Evolutionary conservation across 2,329 filamentous ascomycete species (phyloP).

Genomic region (Botrytis deweyae): DNA sequence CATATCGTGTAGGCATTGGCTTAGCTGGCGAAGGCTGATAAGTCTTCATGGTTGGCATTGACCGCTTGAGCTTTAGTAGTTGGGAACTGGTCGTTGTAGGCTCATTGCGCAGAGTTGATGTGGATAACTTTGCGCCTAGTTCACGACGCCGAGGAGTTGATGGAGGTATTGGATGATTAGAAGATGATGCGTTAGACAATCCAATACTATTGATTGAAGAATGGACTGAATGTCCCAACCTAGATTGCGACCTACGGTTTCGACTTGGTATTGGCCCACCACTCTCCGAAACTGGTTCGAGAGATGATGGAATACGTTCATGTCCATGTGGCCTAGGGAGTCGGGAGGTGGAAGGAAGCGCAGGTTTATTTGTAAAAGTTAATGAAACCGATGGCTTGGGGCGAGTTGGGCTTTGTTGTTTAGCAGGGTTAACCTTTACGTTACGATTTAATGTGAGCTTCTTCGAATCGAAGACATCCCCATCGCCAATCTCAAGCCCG

Average conservation of each 20-base stretch:
- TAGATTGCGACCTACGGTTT: slow-evolving; percentile 63
- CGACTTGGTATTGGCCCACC: slow-evolving; percentile 67
- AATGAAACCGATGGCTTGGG: slow-evolving; percentile 77
- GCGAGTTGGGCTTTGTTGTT: slow-evolving; percentile 67
- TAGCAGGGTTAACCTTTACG: slow-evolving; percentile 76
- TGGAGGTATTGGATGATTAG: slow-evolving; percentile 53
- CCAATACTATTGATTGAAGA: slow-evolving; percentile 66
- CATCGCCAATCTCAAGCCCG: slow-evolving; percentile 83
- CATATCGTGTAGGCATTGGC: slow-evolving; percentile 48
- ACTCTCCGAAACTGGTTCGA: slow-evolving; percentile 93
- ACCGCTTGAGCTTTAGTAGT: slow-evolving; percentile 64
- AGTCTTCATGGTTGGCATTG: slow-evolving; percentile 58
- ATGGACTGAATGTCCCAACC: slow-evolving; percentile 67
- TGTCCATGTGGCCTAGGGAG: slow-evolving; percentile 75
- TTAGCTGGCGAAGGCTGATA: slow-evolving; percentile 52
- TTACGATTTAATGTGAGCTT: slow-evolving; percentile 89
- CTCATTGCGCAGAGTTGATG: slow-evolving; percentile 55
- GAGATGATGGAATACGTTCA: slow-evolving; percentile 68
- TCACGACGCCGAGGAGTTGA: slow-evolving; percentile 62
- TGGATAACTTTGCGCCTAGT: slow-evolving; percentile 55
- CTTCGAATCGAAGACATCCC: slow-evolving; percentile 74
- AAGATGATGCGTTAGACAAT: slow-evolving; percentile 59
- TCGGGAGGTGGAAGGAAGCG: slow-evolving; percentile 57
- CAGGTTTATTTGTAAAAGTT: slow-evolving; percentile 84
- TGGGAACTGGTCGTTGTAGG: slow-evolving; percentile 66